Evolutionary conservation across 1,139 yeast species (phyloP).

Genomic region (Magnusiomyces fungicola): DNA sequence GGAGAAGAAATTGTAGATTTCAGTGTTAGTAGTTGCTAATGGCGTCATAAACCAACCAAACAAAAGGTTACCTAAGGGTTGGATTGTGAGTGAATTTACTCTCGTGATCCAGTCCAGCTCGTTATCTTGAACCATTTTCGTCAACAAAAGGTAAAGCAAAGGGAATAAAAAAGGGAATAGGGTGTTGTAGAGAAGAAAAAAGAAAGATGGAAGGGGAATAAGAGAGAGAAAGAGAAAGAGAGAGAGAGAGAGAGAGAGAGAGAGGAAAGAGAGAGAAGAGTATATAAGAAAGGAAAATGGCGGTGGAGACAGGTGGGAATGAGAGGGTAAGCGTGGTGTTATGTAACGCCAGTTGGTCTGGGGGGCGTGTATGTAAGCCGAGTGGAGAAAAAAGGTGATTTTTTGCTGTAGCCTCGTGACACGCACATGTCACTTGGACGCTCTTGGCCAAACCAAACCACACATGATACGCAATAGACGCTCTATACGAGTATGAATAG

Average conservation of each 20-base stretch:
- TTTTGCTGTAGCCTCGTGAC: too few relatives aligned
- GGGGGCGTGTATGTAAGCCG: too few relatives aligned
- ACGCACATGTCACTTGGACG: too few relatives aligned
- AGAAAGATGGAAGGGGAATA: background rate
- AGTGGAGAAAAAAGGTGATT: too few relatives aligned
- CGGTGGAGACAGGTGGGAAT: too few relatives aligned
- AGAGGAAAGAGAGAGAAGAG: background rate
- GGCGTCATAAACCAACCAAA: too few relatives aligned
- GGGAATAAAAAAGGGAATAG: background rate
- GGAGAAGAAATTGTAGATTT: background rate
- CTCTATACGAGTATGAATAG: too few relatives aligned
- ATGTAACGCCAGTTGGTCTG: too few relatives aligned
- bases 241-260: background rate
- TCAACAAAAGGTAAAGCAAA: too few relatives aligned
- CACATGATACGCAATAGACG: too few relatives aligned
- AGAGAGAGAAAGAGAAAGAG: background rate
- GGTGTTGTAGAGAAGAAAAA: background rate
- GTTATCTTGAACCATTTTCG: constrained; percentile 7
- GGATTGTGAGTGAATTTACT: constrained; percentile 10
- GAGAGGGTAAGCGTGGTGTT: too few relatives aligned
- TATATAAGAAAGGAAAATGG: background rate
- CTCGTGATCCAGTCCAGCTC: constrained; percentile 15
- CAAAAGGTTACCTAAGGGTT: constrained; percentile 9
- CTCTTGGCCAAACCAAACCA: too few relatives aligned
- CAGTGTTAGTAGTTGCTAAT: background rate